Conservation (phyloP, 2,329 filamentous ascomycete genomes). For the Xylaria sp. region DNA sequence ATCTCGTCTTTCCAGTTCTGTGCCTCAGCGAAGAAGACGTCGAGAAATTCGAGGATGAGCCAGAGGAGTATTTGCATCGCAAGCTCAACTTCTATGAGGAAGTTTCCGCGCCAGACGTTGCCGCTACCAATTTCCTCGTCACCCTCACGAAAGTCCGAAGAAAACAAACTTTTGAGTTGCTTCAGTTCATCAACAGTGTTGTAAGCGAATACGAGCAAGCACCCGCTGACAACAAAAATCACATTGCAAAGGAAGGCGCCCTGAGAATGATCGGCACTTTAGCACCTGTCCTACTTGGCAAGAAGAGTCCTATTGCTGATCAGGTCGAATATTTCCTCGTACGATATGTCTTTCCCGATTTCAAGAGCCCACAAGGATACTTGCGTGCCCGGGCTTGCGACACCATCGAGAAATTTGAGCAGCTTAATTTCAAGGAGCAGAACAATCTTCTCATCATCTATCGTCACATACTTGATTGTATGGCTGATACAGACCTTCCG, state of each 20-base stretch:
- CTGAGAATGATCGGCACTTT: slow-evolving; percentile 96
- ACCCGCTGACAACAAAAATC: slow-evolving; percentile 88
- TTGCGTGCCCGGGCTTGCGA: slow-evolving; percentile 95
- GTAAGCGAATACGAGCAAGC: slow-evolving; percentile 92
- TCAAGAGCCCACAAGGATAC: slow-evolving; percentile 90
- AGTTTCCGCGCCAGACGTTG: slow-evolving; percentile 91
- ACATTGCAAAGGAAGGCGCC: slow-evolving; percentile 95
- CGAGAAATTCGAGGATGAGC: slow-evolving; percentile 92
- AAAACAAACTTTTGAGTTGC: slow-evolving; percentile 94
- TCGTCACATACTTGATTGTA: slow-evolving; percentile 94
- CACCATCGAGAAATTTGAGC: slow-evolving; percentile 97
- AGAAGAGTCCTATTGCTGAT: slow-evolving; percentile 97
- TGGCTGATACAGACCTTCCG: slow-evolving; percentile 92
- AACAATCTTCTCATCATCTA: slow-evolving; percentile 97
- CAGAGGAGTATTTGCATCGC: slow-evolving; percentile 94
- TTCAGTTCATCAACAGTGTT: slow-evolving; percentile 93
- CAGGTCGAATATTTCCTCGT: slow-evolving; percentile 99
- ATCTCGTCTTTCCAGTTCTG: slow-evolving; percentile 94
- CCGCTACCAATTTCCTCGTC: slow-evolving; percentile 95
- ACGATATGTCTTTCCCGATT: slow-evolving; percentile 97
- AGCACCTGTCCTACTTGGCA: slow-evolving; percentile 91
- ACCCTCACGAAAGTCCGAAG: slow-evolving; percentile 92
- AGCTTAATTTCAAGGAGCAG: slow-evolving; percentile 94
- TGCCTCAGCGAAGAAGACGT: slow-evolving; percentile 93
- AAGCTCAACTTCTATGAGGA: slow-evolving; percentile 99